phyloP scores from a whole-genome alignment of 2,329 filamentous ascomycete species.

The Botrytis deweyae region DNA sequence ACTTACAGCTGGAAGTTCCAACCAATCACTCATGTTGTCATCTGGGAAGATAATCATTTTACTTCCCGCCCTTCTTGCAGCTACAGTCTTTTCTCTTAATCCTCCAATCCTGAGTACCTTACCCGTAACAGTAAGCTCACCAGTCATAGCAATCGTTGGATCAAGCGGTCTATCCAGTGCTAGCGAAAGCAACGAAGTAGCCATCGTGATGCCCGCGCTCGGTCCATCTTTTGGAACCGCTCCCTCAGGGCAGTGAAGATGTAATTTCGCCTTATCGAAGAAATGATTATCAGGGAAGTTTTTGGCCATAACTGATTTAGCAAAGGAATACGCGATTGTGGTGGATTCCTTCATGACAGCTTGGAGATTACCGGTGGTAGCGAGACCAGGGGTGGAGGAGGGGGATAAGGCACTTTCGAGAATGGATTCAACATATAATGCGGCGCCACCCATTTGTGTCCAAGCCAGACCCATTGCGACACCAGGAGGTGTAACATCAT shows the following conservation, averaged over 20 bases:
- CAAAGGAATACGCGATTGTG: conserved; percentile 91
- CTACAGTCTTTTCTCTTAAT: conserved; percentile 94
- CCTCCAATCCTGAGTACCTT: conserved; percentile 96
- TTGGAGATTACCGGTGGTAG: conserved; percentile 93
- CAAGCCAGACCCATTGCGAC: conserved; percentile 98
- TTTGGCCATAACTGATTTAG: conserved; percentile 83
- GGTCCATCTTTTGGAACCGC: conserved; percentile 94
- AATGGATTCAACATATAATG: conserved; percentile 96
- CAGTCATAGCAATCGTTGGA: conserved; percentile 94
- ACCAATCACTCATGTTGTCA: conserved; percentile 96
- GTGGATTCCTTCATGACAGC: conserved; percentile 98
- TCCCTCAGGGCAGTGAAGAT: conserved; percentile 94
- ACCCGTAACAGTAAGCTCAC: conserved; percentile 92
- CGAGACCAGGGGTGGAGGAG: conserved; percentile 73
- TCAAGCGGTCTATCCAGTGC: conserved; percentile 76
- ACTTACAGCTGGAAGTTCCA: conserved; percentile 92
- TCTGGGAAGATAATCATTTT: conserved; percentile 92
- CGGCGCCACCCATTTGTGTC: conserved; percentile 95
- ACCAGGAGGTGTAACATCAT: conserved; percentile 88
- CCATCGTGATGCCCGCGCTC: conserved; percentile 96
- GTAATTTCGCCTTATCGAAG: conserved; percentile 92
- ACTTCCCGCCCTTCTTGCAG: conserved; percentile 86
- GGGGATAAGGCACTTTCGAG: conserved; percentile 77
- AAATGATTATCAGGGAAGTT: conserved; percentile 89
- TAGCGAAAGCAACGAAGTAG: conserved; percentile 84